A percentile compares a stretch with the other conserved stretches of the same genome.
Conservation (phyloP, 2,329 filamentous ascomycete genomes). For the Cadophora sp. region DNA sequence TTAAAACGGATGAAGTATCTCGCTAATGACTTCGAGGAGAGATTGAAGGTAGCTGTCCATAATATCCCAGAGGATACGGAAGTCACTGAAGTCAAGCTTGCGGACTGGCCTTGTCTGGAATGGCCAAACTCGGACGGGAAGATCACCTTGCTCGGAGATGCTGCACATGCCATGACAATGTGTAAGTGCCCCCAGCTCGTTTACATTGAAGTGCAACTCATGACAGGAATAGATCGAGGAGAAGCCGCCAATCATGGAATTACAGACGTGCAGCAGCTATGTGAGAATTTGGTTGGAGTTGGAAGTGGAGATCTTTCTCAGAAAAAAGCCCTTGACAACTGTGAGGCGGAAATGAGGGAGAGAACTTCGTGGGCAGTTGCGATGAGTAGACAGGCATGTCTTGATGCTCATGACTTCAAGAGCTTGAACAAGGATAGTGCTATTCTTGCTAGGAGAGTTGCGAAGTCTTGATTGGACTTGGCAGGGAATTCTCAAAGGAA, state of each 20-base stretch:
- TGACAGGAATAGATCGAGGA: slow-evolving; percentile 54
- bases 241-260: slow-evolving; percentile 65
- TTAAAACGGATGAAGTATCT: slow-evolving; percentile 53
- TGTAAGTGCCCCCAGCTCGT: slow-evolving; percentile 51
- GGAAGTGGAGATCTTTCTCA: slow-evolving; percentile 27
- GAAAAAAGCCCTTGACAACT: slow-evolving; percentile 39
- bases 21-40: slow-evolving; percentile 56
- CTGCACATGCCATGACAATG: slow-evolving; percentile 65
- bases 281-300: slow-evolving; percentile 41
- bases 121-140: slow-evolving; percentile 48
- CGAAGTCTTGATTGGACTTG: neutral
- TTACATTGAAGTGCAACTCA: too few species aligned
- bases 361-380: slow-evolving; percentile 56
- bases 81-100: slow-evolving; percentile 53
- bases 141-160: slow-evolving; percentile 59
- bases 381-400: slow-evolving; percentile 58
- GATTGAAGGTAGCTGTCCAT: slow-evolving; percentile 53
- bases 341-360: slow-evolving; percentile 53
- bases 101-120: slow-evolving; percentile 54
- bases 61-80: slow-evolving; percentile 51
- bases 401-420: slow-evolving; percentile 60
- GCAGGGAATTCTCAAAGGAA: too few species aligned
- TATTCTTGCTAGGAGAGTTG: slow-evolving; percentile 39
- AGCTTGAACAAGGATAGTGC: slow-evolving; percentile 50
- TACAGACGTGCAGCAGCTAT: slow-evolving; percentile 56